phyloP scores from a whole-genome alignment of 768 basidiomycete genomes.

The Coprinellus aureogranulatus region DNA sequence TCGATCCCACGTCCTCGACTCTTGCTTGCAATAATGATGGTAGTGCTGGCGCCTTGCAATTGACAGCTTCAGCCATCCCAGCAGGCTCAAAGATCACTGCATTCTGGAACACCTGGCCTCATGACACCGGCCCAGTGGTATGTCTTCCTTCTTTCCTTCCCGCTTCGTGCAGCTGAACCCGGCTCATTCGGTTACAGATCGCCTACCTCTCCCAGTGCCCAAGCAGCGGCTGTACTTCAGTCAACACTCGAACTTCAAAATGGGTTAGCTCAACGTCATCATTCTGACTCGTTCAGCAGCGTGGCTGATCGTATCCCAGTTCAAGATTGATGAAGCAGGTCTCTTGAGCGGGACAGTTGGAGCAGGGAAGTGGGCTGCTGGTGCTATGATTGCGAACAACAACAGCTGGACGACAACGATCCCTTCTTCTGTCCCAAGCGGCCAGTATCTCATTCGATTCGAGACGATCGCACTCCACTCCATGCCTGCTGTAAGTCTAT shows the following conservation, averaged over 20 bases:
- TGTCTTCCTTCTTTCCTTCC: neutral
- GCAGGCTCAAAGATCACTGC: constrained; percentile 43
- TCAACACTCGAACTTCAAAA: constrained; percentile 35
- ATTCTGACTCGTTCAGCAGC: too few species aligned
- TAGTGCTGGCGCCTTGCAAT: constrained; percentile 35
- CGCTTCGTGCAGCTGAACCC: neutral
- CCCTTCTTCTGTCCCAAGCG: constrained; percentile 41
- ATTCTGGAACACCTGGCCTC: constrained; percentile 49
- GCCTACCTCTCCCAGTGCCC: constrained; percentile 48
- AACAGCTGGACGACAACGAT: constrained; percentile 46
- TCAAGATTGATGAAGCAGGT: constrained; percentile 48
- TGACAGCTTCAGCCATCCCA: constrained; percentile 37
- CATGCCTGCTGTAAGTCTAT: constrained; percentile 44
- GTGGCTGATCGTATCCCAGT: constrained; percentile 20
- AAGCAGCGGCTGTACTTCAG: constrained; percentile 39
- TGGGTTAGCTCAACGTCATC: too few species aligned
- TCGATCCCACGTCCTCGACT: constrained; percentile 32
- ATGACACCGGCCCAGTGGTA: constrained; percentile 44
- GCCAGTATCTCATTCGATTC: constrained; percentile 47
- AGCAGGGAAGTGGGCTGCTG: constrained; percentile 40
- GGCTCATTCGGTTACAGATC: constrained; percentile 24
- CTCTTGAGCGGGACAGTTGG: constrained; percentile 42
- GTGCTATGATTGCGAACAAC: constrained; percentile 45
- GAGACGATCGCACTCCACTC: constrained; percentile 50
- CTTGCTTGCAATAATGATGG: constrained; percentile 49